Percentiles rank a stretch among this genome's conserved stretches.
phyloP scores from a whole-genome alignment of 2,329 filamentous ascomycete species.

The Boeremia exigua region DNA sequence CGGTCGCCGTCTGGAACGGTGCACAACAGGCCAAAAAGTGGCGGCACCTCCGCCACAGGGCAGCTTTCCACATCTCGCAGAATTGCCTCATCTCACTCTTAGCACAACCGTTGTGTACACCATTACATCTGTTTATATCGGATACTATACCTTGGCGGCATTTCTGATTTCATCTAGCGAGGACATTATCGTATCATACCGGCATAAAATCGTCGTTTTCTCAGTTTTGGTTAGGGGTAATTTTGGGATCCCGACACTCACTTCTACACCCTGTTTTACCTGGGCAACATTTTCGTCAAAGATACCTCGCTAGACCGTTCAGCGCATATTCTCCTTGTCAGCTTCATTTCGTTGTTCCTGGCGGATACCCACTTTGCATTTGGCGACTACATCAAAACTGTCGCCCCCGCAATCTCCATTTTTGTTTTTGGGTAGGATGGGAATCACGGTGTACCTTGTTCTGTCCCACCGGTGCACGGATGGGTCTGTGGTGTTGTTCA shows the following conservation, averaged over 20 bases:
- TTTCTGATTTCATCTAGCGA: conserved; percentile 28
- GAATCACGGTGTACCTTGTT: conserved; percentile 11
- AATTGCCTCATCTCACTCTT: conserved; percentile 26
- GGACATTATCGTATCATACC: conserved; percentile 24
- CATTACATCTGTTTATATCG: conserved; percentile 25
- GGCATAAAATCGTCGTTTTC: conserved; percentile 24
- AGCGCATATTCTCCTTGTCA: conserved; percentile 29
- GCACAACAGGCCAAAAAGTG: conserved; percentile 20
- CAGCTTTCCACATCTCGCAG: conserved; percentile 35
- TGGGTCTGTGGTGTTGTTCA: conserved; percentile 12
- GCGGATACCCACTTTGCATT: conserved; percentile 48
- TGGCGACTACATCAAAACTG: conserved; percentile 33
- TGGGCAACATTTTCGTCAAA: conserved; percentile 30
- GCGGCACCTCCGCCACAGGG: conserved; percentile 25
- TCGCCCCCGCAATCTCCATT: conserved; percentile 21
- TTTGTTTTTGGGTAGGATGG: conserved; percentile 27
- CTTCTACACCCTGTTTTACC: conserved; percentile 26
- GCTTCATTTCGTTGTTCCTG: conserved; percentile 32
- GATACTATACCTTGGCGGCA: conserved; percentile 33
- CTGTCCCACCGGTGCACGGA: conserved; percentile 11
- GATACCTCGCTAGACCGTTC: conserved; percentile 43
- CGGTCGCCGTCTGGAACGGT: conserved; percentile 47
- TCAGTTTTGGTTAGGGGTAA: conserved; percentile 11
- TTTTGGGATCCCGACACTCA: conserved; percentile 16
- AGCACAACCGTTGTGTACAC: conserved; percentile 33